Evolutionary conservation across 2,329 filamentous ascomycete genomes (phyloP), one percentile per base, ranked within the genome.

Genomic region (Colletotrichum sojae): DNA sequence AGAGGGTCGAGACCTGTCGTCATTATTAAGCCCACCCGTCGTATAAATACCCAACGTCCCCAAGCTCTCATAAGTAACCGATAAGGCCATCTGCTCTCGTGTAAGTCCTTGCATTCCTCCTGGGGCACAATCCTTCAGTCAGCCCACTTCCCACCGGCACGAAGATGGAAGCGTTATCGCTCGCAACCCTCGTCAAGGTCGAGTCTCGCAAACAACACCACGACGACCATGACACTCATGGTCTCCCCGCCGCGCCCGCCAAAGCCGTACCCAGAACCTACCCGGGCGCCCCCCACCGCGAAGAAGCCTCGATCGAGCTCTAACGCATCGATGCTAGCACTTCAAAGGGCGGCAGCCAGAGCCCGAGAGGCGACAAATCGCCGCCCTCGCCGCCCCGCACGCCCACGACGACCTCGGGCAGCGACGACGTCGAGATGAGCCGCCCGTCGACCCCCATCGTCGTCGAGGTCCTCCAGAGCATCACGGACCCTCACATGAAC

Each of bases 401-500:
- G 22, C 51, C 31, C 15, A 53, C 48, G n/a, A n/a, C n/a, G 6
- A 25, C 36, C 5, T 63, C 63, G 16, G 59, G 52, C 4, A 61
- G 45, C 48, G 78, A 84, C 68, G 75, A 84, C 68, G 75, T 89
- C 1, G 89, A 91, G 73, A 85, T 83, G 75, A 91, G 87, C 74
- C 79, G 84, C 15, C 85, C 88, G 3, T 73, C 81, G 6, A 86
- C 83, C 6, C 87, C 86, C 5, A 18, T 73, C 1, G 83, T 78
- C 8, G 82, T 82, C 1, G 83, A 85, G 52, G 78, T 84, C 4
- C 76, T 89, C 39, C 88, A 89, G 56, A 90, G 84, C 70, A 86
- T 89, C 67, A 89, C 84, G 71, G 83, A 88, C 18, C 87, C 88
- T 12, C 83, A 85, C 12, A 92, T 89, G 86, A 95, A 94, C 77